Percentiles rank a stretch among this genome's conserved stretches.
Evolutionary conservation across 805 yeast species (phyloP).

Genomic region (Cyberlindnera japonica): DNA sequence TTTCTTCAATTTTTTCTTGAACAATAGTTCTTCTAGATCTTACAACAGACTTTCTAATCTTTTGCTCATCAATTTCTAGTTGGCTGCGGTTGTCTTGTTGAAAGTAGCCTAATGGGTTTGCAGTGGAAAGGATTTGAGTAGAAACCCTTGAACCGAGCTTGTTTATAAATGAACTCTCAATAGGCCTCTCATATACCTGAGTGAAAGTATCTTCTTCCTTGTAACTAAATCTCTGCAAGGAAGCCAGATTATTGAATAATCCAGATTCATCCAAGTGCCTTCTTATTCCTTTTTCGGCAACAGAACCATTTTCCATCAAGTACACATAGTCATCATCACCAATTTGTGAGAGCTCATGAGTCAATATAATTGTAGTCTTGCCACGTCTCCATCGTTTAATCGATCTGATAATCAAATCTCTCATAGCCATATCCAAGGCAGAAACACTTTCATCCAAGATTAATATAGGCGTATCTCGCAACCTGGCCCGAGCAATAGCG

Average conservation of each 20-base stretch:
- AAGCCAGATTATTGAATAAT: conserved; percentile 17
- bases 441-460: conserved; percentile 84
- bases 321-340: conserved; percentile 52
- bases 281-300: conserved; percentile 44
- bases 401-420: conserved; percentile 42
- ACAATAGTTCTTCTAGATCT: conserved; percentile 6
- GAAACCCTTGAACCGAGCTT: conserved; percentile 14
- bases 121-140: conserved; percentile 18
- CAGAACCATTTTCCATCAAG: conserved; percentile 55
- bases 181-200: not conserved
- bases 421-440: conserved; percentile 62
- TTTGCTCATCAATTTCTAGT: conserved; percentile 7
- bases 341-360: conserved; percentile 71
- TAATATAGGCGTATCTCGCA: conserved; percentile 70
- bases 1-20: conserved; percentile 5
- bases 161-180: conserved; percentile 3
- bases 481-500: conserved; percentile 76
- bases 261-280: conserved; percentile 28
- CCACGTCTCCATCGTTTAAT: conserved; percentile 59
- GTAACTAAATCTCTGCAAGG: conserved; percentile 17
- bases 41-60: conserved; percentile 2
- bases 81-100: conserved; percentile 7
- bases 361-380: conserved; percentile 74
- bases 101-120: conserved; percentile 21
- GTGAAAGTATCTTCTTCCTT: not conserved